These are phyloP conservation scores for Juncus inflexus DNA, from an alignment of 176 grass and related monocot species.

Conservation along the genomic window DNA sequence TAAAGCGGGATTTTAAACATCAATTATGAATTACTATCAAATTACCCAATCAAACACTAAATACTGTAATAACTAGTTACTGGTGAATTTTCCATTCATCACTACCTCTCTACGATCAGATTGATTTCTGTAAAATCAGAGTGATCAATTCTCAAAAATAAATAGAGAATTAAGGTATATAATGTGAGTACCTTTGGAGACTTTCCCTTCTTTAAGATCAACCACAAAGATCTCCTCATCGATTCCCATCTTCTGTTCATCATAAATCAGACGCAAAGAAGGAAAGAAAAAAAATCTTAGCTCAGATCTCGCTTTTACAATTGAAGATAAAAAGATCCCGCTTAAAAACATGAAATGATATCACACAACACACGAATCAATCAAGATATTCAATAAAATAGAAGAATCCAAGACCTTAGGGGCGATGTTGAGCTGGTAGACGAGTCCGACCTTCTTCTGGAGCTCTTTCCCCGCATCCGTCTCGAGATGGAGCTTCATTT, in stretches of 20 bases:
- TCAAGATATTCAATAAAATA: neutral
- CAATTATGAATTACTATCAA: too few species aligned
- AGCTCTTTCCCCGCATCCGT: conserved; percentile 61
- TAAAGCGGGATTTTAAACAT: too few species aligned
- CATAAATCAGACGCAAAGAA: conserved; percentile 10
- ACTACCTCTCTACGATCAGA: too few species aligned
- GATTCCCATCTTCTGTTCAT: conserved; percentile 53
- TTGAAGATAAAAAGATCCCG: too few species aligned
- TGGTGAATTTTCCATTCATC: too few species aligned
- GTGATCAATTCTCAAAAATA: neutral
- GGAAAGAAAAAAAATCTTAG: neutral
- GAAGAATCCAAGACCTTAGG: conserved; percentile 43
- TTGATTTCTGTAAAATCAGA: neutral
- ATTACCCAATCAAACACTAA: too few species aligned
- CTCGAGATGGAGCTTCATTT: conserved; percentile 62
- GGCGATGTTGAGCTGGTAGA: conserved; percentile 86
- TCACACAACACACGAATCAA: neutral
- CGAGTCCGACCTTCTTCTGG: conserved; percentile 63
- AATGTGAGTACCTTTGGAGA: conserved; percentile 53
- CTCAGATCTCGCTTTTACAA: neutral
- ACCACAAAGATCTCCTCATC: conserved; percentile 91
- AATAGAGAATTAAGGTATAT: neutral
- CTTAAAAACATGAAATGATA: too few species aligned
- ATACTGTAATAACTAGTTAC: too few species aligned
- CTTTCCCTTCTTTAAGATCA: conserved; percentile 83